Percentiles rank a stretch among this genome's conserved stretches.
These are phyloP conservation scores for Eucalyptus melliodora DNA, from an alignment of 345 rosid genomes.

Conservation along the genomic window DNA sequence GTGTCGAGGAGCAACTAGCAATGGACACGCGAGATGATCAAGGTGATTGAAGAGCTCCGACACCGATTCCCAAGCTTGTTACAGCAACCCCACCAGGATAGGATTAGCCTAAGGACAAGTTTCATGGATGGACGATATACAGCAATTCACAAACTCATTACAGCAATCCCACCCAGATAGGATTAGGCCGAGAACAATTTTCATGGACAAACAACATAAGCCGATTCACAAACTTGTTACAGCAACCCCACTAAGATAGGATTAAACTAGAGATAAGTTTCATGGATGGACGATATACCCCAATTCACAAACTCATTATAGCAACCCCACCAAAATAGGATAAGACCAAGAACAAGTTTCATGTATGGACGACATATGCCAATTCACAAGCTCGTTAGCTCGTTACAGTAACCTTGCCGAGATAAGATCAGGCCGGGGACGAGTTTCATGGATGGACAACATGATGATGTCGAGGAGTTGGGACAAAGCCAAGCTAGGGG, in stretches of 20 bases:
- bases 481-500: background rate
- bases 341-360: too few relatives aligned
- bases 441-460: background rate
- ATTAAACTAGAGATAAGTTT: background rate
- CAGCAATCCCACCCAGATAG: too few relatives aligned
- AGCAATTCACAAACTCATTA: too few relatives aligned
- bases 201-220: too few relatives aligned
- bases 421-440: too few relatives aligned
- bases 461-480: background rate
- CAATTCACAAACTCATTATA: too few relatives aligned
- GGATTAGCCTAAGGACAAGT: background rate
- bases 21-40: background rate
- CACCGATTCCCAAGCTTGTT: background rate
- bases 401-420: too few relatives aligned
- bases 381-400: too few relatives aligned
- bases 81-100: background rate
- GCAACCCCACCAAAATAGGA: too few relatives aligned
- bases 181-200: too few relatives aligned
- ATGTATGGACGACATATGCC: too few relatives aligned
- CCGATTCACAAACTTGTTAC: accelerated
- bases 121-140: too few relatives aligned
- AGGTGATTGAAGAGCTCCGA: background rate
- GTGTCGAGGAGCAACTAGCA: background rate
- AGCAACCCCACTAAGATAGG: background rate
- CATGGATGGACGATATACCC: background rate